These are phyloP conservation scores for Neckera pumila DNA, from an alignment of 225 moss, liverwort and hornwort species.

Conservation along the genomic window DNA sequence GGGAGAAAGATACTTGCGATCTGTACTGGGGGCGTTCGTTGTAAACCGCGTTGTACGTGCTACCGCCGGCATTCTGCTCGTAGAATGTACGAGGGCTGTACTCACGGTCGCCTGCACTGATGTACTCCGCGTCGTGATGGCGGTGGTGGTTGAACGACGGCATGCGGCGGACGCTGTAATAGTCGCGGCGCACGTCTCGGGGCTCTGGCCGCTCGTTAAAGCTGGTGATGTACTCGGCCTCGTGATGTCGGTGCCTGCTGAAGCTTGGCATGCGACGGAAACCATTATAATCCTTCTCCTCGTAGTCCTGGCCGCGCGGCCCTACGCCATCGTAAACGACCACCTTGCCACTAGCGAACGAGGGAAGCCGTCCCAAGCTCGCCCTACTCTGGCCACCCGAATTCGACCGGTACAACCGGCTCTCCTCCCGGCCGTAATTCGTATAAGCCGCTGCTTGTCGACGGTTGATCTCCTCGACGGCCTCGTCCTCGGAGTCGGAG, in stretches of 20 bases:
- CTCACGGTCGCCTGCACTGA: slow-evolving; percentile 5
- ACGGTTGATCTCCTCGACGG: neutral
- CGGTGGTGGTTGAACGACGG: slow-evolving; percentile 39
- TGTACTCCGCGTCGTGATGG: slow-evolving; percentile 36
- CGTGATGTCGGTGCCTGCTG: slow-evolving; percentile 23
- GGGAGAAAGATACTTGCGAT: slow-evolving; percentile 34
- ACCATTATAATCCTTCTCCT: slow-evolving; percentile 18
- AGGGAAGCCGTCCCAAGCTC: slow-evolving; percentile 20
- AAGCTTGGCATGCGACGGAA: slow-evolving; percentile 35
- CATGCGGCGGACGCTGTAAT: slow-evolving; percentile 16
- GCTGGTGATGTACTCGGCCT: slow-evolving; percentile 36
- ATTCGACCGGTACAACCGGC: neutral
- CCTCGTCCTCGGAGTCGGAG: neutral
- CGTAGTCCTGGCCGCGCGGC: slow-evolving; percentile 14
- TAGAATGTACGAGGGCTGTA: slow-evolving; percentile 21
- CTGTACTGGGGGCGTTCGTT: slow-evolving; percentile 21
- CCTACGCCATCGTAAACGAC: slow-evolving; percentile 7
- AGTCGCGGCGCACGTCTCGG: slow-evolving; percentile 7
- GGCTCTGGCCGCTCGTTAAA: neutral
- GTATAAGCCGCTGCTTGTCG: neutral
- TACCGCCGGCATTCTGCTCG: neutral
- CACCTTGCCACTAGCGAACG: slow-evolving; percentile 21
- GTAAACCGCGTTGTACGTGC: slow-evolving; percentile 3
- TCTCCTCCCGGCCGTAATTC: neutral
- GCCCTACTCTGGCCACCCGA: slow-evolving; percentile 10